Conservation (phyloP, 1,284 basidiomycete species). For the Butyriboletus appendiculatus region DNA sequence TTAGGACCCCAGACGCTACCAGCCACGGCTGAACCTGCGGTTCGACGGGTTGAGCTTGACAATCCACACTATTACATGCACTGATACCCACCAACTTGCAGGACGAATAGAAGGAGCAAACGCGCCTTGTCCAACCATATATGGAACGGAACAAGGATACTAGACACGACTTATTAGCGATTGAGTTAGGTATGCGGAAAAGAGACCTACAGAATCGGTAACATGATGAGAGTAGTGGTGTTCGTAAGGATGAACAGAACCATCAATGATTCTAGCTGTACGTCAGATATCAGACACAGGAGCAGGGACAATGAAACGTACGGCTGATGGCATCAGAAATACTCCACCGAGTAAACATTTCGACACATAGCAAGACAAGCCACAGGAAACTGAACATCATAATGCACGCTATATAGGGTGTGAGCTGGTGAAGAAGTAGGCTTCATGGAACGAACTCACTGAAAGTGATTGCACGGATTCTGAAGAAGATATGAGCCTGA, state of each 20-base stretch:
- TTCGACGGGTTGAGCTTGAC: not conserved
- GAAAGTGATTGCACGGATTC: constrained; percentile 41
- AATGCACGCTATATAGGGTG: constrained; percentile 35
- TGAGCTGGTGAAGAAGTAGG: not conserved
- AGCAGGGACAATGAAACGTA: constrained; percentile 28
- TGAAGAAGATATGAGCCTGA: constrained; percentile 44
- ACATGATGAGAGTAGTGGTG: constrained; percentile 46
- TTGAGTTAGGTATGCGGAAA: not conserved
- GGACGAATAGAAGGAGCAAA: constrained; percentile 46
- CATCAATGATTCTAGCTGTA: constrained; percentile 42
- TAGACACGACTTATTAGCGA: constrained; percentile 25
- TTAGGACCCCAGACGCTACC: constrained; percentile 45
- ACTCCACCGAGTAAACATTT: constrained; percentile 43
- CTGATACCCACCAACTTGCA: constrained; percentile 49
- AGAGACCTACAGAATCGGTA: constrained; percentile 52
- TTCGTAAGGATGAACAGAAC: constrained; percentile 49
- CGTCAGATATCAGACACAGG: not conserved
- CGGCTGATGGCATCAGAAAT: constrained; percentile 40
- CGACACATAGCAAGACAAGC: constrained; percentile 42
- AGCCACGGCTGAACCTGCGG: constrained; percentile 46
- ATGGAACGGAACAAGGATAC: constrained; percentile 53
- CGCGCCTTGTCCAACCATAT: constrained; percentile 60
- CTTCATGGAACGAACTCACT: constrained; percentile 34
- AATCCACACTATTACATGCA: not conserved
- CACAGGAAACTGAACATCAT: constrained; percentile 44